Percentiles rank a stretch among this genome's conserved stretches.
Evolutionary conservation across 306 rosid genomes (phyloP).

Genomic region (Canavalia ensiformis): DNA sequence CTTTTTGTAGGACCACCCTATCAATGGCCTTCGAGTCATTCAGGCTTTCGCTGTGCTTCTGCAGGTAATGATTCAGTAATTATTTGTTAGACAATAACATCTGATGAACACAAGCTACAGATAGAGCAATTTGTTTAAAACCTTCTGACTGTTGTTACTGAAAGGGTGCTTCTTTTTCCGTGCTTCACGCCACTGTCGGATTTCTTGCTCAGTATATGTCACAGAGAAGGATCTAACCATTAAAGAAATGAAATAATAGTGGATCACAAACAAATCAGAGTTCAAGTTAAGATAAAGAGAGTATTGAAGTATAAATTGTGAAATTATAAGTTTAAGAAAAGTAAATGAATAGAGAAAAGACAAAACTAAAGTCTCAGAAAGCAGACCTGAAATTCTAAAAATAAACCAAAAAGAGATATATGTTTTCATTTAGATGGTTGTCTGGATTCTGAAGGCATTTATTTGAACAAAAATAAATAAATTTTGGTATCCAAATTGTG

Average conservation of each 20-base stretch:
- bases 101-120: conserved; percentile 31
- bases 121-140: conserved; percentile 47
- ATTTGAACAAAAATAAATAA: conserved; percentile 8
- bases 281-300: not conserved
- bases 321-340: conserved; percentile 34
- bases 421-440: conserved; percentile 26
- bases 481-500: not conserved
- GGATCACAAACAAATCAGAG: conserved; percentile 40
- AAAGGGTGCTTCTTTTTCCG: conserved; percentile 81
- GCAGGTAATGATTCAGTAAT: conserved; percentile 49
- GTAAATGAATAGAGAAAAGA: conserved; percentile 17
- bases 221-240: conserved; percentile 58
- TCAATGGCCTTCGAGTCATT: conserved; percentile 49
- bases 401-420: conserved; percentile 26
- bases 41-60: conserved; percentile 58
- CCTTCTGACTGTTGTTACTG: conserved; percentile 66
- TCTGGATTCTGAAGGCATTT: not conserved
- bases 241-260: conserved; percentile 30
- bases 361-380: conserved; percentile 8
- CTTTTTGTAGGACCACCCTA: conserved; percentile 66
- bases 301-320: not conserved
- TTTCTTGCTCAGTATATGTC: conserved; percentile 78
- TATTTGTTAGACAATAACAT: conserved; percentile 48
- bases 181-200: conserved; percentile 87
- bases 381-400: conserved; percentile 6